Percentiles rank a stretch among this genome's conserved stretches.
Conservation (phyloP, 163 green algal species). For the Scenedesmus sp. region DNA sequence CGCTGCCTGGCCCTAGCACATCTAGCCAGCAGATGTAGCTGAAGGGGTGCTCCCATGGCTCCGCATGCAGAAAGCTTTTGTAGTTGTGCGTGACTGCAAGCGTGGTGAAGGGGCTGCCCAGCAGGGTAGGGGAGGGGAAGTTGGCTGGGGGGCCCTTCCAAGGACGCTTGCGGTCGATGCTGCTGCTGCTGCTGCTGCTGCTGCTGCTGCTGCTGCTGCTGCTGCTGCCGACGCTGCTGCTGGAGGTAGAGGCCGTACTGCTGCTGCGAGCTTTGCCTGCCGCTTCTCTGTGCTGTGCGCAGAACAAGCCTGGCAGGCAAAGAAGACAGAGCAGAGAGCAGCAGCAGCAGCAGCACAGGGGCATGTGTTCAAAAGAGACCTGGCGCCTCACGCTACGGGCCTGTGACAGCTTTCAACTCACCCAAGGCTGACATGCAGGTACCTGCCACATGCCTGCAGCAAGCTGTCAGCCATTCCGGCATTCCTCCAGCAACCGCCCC, state of each 20-base stretch:
- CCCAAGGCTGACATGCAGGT: no score
- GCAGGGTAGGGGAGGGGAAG: background rate
- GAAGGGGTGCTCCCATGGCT: slow-evolving; percentile 24
- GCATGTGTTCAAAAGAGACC: background rate
- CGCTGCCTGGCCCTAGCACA: background rate
- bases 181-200: background rate
- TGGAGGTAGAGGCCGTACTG: background rate
- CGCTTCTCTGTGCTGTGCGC: background rate
- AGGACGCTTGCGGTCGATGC: background rate
- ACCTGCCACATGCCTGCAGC: background rate
- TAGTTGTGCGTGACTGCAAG: slow-evolving; percentile 38
- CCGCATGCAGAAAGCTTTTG: slow-evolving; percentile 5
- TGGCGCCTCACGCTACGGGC: no score
- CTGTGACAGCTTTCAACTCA: background rate
- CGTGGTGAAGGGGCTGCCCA: slow-evolving; percentile 5
- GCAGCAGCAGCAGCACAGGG: background rate
- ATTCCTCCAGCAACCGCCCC: no score
- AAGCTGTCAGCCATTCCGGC: no score
- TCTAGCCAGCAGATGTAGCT: slow-evolving; percentile 25
- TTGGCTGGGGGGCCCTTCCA: background rate
- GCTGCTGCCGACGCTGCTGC: background rate
- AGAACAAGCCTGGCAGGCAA: background rate
- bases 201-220: no score
- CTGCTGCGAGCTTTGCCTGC: background rate
- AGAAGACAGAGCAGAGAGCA: background rate